phyloP scores from a whole-genome alignment of 257 asterid genomes.

The Euphrasia confusa region DNA sequence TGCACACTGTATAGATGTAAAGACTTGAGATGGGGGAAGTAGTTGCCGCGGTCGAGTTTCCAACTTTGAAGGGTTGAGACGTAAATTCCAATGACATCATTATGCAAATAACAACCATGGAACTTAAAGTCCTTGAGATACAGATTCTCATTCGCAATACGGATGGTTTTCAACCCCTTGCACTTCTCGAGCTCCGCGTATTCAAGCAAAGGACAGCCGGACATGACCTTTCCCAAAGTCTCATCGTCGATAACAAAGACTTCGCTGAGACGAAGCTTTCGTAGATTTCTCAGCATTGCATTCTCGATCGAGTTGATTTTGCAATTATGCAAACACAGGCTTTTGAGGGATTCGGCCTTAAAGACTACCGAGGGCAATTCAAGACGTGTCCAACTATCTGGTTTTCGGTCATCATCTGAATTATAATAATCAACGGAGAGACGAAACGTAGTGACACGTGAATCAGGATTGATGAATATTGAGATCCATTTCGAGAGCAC shows the following conservation, averaged over 20 bases:
- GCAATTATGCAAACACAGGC: background rate
- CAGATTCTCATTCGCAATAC: background rate
- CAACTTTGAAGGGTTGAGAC: background rate
- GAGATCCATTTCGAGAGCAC: no score
- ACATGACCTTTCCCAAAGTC: background rate
- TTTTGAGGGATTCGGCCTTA: background rate
- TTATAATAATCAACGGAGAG: no score
- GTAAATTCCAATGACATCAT: background rate
- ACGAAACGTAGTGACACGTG: no score
- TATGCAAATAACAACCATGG: no score
- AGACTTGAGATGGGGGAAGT: background rate
- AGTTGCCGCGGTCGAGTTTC: background rate
- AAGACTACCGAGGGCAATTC: no score
- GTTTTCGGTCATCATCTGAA: no score
- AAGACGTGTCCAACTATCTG: no score
- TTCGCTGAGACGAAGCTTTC: background rate
- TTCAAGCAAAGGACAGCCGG: background rate
- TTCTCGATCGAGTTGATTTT: background rate
- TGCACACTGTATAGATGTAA: no score
- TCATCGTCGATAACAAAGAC: background rate
- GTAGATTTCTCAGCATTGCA: background rate
- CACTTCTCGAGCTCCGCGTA: background rate
- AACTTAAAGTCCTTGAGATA: no score
- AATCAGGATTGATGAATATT: no score
- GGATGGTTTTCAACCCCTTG: background rate